Evolutionary conservation across 2,329 filamentous ascomycete species (phyloP), one percentile per base, ranked within the genome.

Genomic region (Ophiostoma pallidulum): DNA sequence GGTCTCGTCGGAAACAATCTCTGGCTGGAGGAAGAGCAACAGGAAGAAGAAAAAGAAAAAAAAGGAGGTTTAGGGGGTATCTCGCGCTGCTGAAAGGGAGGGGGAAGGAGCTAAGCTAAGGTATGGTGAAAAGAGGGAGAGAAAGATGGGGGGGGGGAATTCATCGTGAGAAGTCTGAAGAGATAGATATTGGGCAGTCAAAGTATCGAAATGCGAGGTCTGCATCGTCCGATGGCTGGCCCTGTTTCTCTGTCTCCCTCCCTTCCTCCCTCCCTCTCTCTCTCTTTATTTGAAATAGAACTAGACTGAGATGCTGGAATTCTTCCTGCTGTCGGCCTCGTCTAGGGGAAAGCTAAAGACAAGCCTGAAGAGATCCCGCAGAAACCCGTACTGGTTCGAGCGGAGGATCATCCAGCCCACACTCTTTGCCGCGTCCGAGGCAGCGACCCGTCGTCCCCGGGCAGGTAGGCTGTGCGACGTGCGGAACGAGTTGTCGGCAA

Each of bases 331-430:
- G 40, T 84, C 79, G 1, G 79, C 82, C 57, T 95, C 89, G 47
- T 95, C 87, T 14, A 88, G 66, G 41, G 83, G 78, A 59, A 91
- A 91, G 4, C 87, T 85, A 62, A 94, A 94, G 3, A 95, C 88
- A 35, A 91, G 73, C 45, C 78, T 77, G 67, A 86, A 96, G 13
- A 96, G 70, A 58, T 95, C 89, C 42, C 80, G 74, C 53, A 96
- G 68, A 73, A 91, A 96, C 8, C 71, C 71, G 63, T 92, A 92
- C 57, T 89, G 80, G 48, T 78, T 74, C 24, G 74, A 74, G 32
- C 78, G 80, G 48, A 78, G 72, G 45, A 77, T 77, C 77, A 95
- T 86, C 71, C 82, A 83, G 45, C 76, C 72, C 7, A 95, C 84
- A 42, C 86, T 86, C 62, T 82, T 84, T 31, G 85, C 86, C 53